A percentile compares a stretch with the other conserved stretches of the same genome.
These are phyloP conservation scores for Scleroderma citrinum DNA, from an alignment of 768 basidiomycete species.

Conservation along the genomic window DNA sequence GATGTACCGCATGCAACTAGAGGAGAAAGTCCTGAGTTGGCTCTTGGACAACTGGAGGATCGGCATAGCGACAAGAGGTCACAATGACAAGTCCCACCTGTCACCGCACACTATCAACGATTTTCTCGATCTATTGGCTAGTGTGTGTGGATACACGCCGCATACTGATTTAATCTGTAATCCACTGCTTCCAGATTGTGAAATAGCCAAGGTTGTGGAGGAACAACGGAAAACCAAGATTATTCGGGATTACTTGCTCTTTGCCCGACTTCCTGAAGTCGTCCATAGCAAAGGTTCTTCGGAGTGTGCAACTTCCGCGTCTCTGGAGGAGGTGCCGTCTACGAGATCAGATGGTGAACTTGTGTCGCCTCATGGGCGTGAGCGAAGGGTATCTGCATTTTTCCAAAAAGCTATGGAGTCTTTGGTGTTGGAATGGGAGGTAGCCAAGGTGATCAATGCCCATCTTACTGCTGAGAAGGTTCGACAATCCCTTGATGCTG, in stretches of 20 bases:
- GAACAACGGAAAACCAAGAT: slow-evolving; percentile 51
- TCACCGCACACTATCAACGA: slow-evolving; percentile 54
- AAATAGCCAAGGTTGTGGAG: slow-evolving; percentile 53
- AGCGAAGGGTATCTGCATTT: slow-evolving; percentile 57
- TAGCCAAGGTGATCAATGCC: slow-evolving; percentile 23
- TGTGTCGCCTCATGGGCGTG: slow-evolving; percentile 47
- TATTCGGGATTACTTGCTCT: slow-evolving; percentile 67
- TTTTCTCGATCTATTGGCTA: slow-evolving; percentile 56
- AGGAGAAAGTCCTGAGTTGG: slow-evolving; percentile 84
- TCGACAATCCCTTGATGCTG: slow-evolving; percentile 64
- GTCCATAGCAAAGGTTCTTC: slow-evolving; percentile 5
- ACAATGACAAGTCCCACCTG: slow-evolving; percentile 35
- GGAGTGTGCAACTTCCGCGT: background rate
- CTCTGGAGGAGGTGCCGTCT: slow-evolving; percentile 5
- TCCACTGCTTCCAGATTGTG: slow-evolving; percentile 64
- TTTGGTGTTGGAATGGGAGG: slow-evolving; percentile 44
- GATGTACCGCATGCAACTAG: slow-evolving; percentile 78
- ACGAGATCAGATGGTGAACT: slow-evolving; percentile 26
- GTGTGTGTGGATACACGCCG: slow-evolving; percentile 52
- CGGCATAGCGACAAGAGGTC: slow-evolving; percentile 33
- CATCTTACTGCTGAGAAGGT: slow-evolving; percentile 56
- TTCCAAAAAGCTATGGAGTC: slow-evolving; percentile 58
- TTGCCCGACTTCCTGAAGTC: slow-evolving; percentile 53
- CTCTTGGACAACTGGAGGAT: slow-evolving; percentile 65
- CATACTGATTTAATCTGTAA: slow-evolving; percentile 40